Base-by-base conservation (phyloP, 192 early-diverging fungal genomes). In the Phlyctochytrium arcticum region DNA sequence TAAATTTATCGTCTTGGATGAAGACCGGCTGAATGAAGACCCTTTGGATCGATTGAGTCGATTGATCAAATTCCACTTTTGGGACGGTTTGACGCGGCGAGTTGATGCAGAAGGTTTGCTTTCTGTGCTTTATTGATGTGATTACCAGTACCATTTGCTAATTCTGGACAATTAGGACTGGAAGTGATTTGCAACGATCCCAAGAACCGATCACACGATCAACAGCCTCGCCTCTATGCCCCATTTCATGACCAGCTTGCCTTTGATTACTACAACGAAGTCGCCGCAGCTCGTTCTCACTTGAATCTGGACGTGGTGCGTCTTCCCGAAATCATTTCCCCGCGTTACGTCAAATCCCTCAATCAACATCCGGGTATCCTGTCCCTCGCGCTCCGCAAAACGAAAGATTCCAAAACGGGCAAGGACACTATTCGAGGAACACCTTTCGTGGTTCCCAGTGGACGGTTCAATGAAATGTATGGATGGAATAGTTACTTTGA, bases 381-480 rank as follows among this genome's bases (percentile, higher is more conserved):
- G 30, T 78, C 95, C 10, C 74, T 99, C 47, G 92, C 82, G 0
- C 82, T 93, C 76, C 57, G 74, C 37, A 48, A 72, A 54, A 53
- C 57, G 12, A 47, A 33, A 8, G 72, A 79, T 31, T 46, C 68
- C 1, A 23, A n/a, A 9, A 67, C 51, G n/a, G 54, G 57, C 15
- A 48, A 72, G 27, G 47, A 60, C 7, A 65, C 63, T 36, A 70
- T 75, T 32, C 61, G 75, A 23, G 77, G 80, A 3, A 86, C 94
- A 19, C 92, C 93, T 0, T 99, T 99, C 69, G 91, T 96, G 17
- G 96, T 99, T 0, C 97, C 95, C 0, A 95, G 97, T 12, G 97
- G 97, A 17, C 85, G 97, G 8, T 99, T 98, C 80, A 99, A 98
- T 72, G 97, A 99, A 75, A 96, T 95, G 88, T 99, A 99, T 73